Conservation (phyloP, 148 eudicot species). For the Diospyros lotus region DNA sequence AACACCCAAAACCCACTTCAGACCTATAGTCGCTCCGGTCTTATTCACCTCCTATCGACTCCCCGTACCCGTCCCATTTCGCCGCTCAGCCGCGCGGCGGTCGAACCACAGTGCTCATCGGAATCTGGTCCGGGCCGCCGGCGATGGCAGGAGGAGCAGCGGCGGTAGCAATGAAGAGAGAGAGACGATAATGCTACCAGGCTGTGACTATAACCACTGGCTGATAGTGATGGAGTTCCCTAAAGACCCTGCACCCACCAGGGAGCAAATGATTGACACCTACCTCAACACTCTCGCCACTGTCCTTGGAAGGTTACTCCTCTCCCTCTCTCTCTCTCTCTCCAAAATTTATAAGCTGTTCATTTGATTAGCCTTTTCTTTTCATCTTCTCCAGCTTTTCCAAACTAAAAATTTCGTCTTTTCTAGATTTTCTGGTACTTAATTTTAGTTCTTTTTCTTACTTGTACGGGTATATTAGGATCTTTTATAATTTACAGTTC, state of each 20-base stretch:
- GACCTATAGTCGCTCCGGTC: slow-evolving; percentile 18
- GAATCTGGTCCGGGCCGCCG: slow-evolving; percentile 18
- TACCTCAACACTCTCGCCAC: slow-evolving; percentile 74
- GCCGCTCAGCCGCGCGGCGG: slow-evolving; percentile 11
- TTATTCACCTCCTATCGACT: slow-evolving; percentile 6
- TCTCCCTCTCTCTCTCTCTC: slow-evolving; percentile 7
- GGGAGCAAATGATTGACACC: slow-evolving; percentile 93
- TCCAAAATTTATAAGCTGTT: too few relatives aligned
- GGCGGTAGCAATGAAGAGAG: slow-evolving; percentile 41
- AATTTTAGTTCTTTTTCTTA: too few relatives aligned
- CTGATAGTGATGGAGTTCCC: slow-evolving; percentile 96
- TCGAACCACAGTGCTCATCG: slow-evolving; percentile 1
- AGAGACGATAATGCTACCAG: slow-evolving; percentile 79
- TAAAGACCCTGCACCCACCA: slow-evolving; percentile 83
- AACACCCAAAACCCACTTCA: slow-evolving; percentile 20
- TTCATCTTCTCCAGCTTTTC: too few relatives aligned
- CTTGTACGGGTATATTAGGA: too few relatives aligned
- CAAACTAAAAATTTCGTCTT: too few relatives aligned
- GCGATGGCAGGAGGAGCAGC: slow-evolving; percentile 38
- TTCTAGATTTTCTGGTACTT: too few relatives aligned
- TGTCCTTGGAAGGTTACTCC: slow-evolving; percentile 67
- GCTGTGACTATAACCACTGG: slow-evolving; percentile 95
- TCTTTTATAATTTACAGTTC: too few relatives aligned
- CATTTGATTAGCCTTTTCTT: too few relatives aligned
- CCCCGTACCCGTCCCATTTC: slow-evolving; percentile 2